Conservation (phyloP, 139 green algal genomes). For the Trebouxia sp. region DNA sequence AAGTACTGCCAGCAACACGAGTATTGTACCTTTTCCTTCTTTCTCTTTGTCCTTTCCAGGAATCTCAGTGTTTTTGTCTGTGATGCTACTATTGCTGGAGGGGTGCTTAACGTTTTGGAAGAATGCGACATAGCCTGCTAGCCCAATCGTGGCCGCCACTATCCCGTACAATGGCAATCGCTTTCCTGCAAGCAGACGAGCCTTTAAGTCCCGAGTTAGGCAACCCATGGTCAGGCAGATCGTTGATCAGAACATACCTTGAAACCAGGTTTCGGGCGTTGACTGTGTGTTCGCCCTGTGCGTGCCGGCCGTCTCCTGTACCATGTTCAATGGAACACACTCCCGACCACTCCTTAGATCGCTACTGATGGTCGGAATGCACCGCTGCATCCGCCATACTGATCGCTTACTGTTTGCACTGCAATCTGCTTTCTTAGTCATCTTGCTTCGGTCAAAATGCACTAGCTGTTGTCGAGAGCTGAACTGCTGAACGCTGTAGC, state of each 20-base stretch:
- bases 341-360: too few species aligned
- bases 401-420: not conserved
- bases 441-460: not conserved
- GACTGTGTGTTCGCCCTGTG: slow-evolving; percentile 3
- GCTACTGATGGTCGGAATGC: too few species aligned
- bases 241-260: not conserved
- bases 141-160: not conserved
- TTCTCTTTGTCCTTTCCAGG: not conserved
- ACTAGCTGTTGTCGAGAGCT: too few species aligned
- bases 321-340: not conserved
- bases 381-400: too few species aligned
- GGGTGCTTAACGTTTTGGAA: not conserved
- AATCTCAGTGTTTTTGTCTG: not conserved
- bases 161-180: slow-evolving; percentile 1
- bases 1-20: too few species aligned
- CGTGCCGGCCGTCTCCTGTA: not conserved
- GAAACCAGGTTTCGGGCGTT: slow-evolving; percentile 15
- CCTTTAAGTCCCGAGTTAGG: not conserved
- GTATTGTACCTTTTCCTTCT: not conserved
- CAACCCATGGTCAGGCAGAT: not conserved
- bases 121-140: not conserved
- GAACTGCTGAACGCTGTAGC: too few species aligned
- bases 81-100: not conserved
- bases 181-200: not conserved
- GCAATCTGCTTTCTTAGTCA: not conserved